Conservation (phyloP, 768 basidiomycete genomes). For the Lactarius vividus region DNA sequence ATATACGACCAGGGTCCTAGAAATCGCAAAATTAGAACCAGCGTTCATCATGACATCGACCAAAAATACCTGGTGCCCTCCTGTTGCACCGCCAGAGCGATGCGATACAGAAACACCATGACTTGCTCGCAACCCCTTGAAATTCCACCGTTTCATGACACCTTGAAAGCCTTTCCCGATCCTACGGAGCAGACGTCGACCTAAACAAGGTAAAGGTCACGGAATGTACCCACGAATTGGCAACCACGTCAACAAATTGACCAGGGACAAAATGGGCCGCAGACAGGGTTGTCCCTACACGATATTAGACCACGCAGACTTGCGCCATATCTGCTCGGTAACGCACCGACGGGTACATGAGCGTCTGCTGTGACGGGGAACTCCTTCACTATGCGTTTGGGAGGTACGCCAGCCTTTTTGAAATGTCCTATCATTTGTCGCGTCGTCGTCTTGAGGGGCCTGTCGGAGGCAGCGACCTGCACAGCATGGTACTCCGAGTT, state of each 20-base stretch:
- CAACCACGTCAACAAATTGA: slow-evolving; percentile 89
- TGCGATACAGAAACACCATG: slow-evolving; percentile 97
- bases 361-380: slow-evolving; percentile 89
- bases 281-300: slow-evolving; percentile 78
- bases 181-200: slow-evolving; percentile 40
- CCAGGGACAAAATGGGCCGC: slow-evolving; percentile 97
- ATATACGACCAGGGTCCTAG: slow-evolving; percentile 93
- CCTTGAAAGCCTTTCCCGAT: slow-evolving; percentile 98
- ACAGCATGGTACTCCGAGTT: slow-evolving; percentile 85
- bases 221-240: slow-evolving; percentile 69
- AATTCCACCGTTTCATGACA: slow-evolving; percentile 95
- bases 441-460: slow-evolving; percentile 66
- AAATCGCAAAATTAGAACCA: slow-evolving; percentile 18
- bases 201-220: neutral
- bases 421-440: slow-evolving; percentile 89
- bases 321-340: neutral
- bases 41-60: neutral
- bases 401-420: slow-evolving; percentile 70
- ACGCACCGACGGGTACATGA: slow-evolving; percentile 82
- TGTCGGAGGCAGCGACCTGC: slow-evolving; percentile 85
- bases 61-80: slow-evolving; percentile 81
- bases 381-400: slow-evolving; percentile 84
- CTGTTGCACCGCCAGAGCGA: slow-evolving; percentile 89
- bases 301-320: neutral
- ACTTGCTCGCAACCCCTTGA: slow-evolving; percentile 85